Evolutionary conservation across 805 yeast species (phyloP).

Genomic region (Candida maltosa): DNA sequence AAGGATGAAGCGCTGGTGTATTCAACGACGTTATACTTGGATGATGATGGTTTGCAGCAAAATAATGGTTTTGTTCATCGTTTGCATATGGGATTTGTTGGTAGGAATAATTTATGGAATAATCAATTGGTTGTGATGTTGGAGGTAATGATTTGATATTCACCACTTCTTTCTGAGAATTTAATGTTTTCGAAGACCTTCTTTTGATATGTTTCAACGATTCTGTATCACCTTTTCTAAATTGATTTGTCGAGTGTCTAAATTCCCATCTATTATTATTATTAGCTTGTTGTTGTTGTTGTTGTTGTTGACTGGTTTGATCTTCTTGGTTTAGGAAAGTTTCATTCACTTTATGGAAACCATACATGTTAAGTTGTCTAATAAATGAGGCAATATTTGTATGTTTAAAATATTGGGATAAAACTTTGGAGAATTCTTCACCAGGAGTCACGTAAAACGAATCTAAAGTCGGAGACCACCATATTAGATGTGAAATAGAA

Average conservation of each 20-base stretch:
- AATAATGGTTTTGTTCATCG: constrained; percentile 5
- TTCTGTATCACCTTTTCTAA: constrained; percentile 78
- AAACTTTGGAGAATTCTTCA: constrained; percentile 79
- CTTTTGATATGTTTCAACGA: constrained; percentile 74
- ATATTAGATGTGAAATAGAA: constrained; percentile 67
- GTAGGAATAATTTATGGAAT: constrained; percentile 5
- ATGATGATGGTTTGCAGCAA: too few species aligned
- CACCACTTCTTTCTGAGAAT: constrained; percentile 37
- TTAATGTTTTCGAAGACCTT: constrained; percentile 49
- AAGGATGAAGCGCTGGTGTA: too few species aligned
- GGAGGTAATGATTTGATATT: constrained; percentile 24
- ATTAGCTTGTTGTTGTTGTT: constrained; percentile 2
- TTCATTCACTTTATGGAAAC: constrained; percentile 44
- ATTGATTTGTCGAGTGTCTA: constrained; percentile 74
- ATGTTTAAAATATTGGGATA: constrained; percentile 51
- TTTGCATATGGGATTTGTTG: constrained; percentile 8
- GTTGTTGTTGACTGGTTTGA: constrained; percentile 4
- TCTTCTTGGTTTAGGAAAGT: constrained; percentile 25
- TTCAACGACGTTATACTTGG: too few species aligned
- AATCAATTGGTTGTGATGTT: constrained; percentile 7
- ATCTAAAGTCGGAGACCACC: constrained; percentile 75
- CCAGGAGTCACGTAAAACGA: constrained; percentile 80
- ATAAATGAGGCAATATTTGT: constrained; percentile 43
- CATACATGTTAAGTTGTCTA: constrained; percentile 44
- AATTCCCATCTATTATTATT: constrained; percentile 67